Evolutionary conservation across 352 stramenopile species (phyloP).

Genomic region (Globisporangium nodosum): DNA sequence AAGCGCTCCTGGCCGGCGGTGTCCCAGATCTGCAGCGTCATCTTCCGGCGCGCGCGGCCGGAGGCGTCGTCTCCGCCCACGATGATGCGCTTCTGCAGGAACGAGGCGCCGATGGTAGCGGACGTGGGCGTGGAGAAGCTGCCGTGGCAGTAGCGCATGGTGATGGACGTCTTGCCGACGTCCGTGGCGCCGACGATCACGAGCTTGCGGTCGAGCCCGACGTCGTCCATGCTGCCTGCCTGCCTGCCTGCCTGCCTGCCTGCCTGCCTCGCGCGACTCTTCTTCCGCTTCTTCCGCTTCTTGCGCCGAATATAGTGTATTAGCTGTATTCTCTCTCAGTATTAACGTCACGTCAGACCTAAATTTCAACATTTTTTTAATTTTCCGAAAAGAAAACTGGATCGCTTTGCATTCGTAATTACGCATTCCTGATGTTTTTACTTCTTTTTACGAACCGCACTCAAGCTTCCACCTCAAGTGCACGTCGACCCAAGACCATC

Average conservation of each 20-base stretch:
- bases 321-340: too few species aligned
- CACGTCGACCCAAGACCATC: too few species aligned
- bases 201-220: conserved; percentile 83
- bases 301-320: too few species aligned
- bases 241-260: background rate
- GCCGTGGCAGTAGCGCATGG: conserved; percentile 84
- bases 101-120: conserved; percentile 81
- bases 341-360: too few species aligned
- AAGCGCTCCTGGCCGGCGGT: conserved; percentile 75
- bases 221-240: conserved; percentile 58
- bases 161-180: conserved; percentile 87
- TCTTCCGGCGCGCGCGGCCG: conserved; percentile 45
- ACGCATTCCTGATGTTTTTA: too few species aligned
- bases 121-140: conserved; percentile 82
- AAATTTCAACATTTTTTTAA: too few species aligned
- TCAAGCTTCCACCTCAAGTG: too few species aligned
- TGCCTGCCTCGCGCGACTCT: too few species aligned
- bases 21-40: conserved; percentile 89
- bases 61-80: conserved; percentile 35
- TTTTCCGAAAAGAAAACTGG: too few species aligned
- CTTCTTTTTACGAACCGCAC: too few species aligned
- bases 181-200: conserved; percentile 88
- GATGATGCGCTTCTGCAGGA: conserved; percentile 82
- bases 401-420: too few species aligned
- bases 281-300: too few species aligned